Conservation (phyloP, 1,284 basidiomycete genomes). For the Ceratobasidium sp. region DNA sequence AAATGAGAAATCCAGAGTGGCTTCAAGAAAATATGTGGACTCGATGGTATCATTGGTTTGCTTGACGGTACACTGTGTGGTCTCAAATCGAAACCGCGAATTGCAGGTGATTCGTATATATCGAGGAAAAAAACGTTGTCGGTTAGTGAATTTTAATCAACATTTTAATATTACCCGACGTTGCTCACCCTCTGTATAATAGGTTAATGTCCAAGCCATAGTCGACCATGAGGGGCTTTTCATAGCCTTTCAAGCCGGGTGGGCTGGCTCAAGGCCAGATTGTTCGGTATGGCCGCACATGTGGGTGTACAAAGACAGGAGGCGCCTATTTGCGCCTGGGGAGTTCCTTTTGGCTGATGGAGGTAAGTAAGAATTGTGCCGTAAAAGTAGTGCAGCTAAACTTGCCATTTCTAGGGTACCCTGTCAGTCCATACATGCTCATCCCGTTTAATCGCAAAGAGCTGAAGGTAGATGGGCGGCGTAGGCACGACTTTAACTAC, state of each 20-base stretch:
- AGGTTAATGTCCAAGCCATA: conserved; percentile 4
- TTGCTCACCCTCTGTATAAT: neutral
- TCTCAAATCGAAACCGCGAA: neutral
- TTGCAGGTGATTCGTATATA: neutral
- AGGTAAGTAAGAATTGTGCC: neutral
- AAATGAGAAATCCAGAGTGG: neutral
- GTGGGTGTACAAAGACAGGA: neutral
- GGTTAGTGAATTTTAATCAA: conserved; percentile 2
- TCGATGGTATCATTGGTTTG: conserved; percentile 1
- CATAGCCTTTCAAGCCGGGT: conserved; percentile 1
- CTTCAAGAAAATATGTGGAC: neutral
- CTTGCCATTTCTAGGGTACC: neutral
- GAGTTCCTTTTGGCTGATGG: neutral
- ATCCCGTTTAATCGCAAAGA: conserved; percentile 3
- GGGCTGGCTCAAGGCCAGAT: conserved; percentile 1
- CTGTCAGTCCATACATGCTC: neutral
- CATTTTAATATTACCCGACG: neutral
- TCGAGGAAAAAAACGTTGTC: conserved; percentile 6
- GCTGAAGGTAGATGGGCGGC: neutral
- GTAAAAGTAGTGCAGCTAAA: neutral
- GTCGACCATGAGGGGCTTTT: conserved; percentile 4
- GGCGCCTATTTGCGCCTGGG: neutral
- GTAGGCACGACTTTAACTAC: neutral
- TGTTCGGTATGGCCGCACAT: neutral
- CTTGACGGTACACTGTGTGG: neutral